Evolutionary conservation across 805 yeast genomes (phyloP).

Genomic region (Cyberlindnera nakhonratchasimensis): DNA sequence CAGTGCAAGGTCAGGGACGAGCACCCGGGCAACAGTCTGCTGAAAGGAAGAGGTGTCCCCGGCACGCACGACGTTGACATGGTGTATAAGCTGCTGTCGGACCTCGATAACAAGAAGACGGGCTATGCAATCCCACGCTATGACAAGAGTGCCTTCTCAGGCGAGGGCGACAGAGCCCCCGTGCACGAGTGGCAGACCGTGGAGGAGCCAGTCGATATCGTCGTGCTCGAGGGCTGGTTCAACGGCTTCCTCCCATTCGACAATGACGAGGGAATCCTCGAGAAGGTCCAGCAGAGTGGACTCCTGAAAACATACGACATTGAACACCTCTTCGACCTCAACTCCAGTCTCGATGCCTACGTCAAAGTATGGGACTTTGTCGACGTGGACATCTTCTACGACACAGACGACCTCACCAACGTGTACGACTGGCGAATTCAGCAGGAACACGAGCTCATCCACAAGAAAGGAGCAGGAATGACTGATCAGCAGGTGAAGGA

Average conservation of each 20-base stretch:
- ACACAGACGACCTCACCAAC: slow-evolving; percentile 54
- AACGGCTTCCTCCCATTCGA: slow-evolving; percentile 60
- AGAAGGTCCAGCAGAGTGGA: slow-evolving; percentile 19
- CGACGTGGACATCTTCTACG: slow-evolving; percentile 57
- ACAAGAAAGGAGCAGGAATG: slow-evolving; percentile 70
- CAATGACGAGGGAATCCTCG: slow-evolving; percentile 23
- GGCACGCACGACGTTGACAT: slow-evolving; percentile 79
- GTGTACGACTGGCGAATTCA: slow-evolving; percentile 75
- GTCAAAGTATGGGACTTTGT: slow-evolving; percentile 52
- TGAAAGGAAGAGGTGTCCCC: slow-evolving; percentile 84
- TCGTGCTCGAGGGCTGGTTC: slow-evolving; percentile 94
- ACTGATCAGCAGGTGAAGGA: slow-evolving; percentile 58
- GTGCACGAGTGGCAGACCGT: slow-evolving; percentile 36
- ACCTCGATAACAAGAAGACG: slow-evolving; percentile 27
- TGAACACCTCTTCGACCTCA: slow-evolving; percentile 38
- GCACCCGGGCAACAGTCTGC: slow-evolving; percentile 46
- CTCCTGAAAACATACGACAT: slow-evolving; percentile 29
- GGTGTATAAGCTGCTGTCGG: slow-evolving; percentile 33
- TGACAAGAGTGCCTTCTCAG: slow-evolving; percentile 69
- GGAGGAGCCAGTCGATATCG: slow-evolving; percentile 49
- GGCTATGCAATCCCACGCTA: slow-evolving; percentile 55
- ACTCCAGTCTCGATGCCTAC: slow-evolving; percentile 51
- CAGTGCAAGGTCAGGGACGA: slow-evolving; percentile 45
- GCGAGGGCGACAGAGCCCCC: slow-evolving; percentile 73
- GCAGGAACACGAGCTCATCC: slow-evolving; percentile 61